Percentiles rank a stretch among this genome's conserved stretches.
Evolutionary conservation across 2,329 filamentous ascomycete species (phyloP).

Genomic region (Penicillium sp.): DNA sequence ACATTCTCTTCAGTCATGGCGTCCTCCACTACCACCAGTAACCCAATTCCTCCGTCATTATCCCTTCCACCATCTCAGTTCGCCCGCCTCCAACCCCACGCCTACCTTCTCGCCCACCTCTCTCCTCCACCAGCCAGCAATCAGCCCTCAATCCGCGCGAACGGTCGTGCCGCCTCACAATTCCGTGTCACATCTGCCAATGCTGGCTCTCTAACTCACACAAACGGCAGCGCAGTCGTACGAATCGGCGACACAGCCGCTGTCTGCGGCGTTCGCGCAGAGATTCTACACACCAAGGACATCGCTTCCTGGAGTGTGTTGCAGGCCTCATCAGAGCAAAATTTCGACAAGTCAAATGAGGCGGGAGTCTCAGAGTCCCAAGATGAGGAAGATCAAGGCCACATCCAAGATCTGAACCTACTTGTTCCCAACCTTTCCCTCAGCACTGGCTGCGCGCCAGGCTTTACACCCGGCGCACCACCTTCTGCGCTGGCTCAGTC

Average conservation of each 20-base stretch:
- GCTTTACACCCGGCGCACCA: constrained; percentile 79
- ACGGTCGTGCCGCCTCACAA: constrained; percentile 70
- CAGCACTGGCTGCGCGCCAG: constrained; percentile 83
- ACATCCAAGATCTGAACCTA: constrained; percentile 59
- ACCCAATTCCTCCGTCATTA: constrained; percentile 43
- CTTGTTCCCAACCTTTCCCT: constrained; percentile 93
- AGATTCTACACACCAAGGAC: constrained; percentile 73
- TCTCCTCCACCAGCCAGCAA: constrained; percentile 54
- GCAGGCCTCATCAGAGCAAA: constrained; percentile 36
- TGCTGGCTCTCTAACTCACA: constrained; percentile 79
- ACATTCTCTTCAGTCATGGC: constrained; percentile 21
- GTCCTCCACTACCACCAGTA: constrained; percentile 21
- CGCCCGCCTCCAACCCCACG: constrained; percentile 83
- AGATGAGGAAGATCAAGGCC: constrained; percentile 45
- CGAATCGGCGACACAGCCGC: constrained; percentile 86
- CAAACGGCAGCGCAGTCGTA: constrained; percentile 85
- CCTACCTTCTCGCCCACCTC: constrained; percentile 87
- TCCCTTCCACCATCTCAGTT: constrained; percentile 68
- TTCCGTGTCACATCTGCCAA: constrained; percentile 75
- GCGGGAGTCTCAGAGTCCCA: constrained; percentile 46
- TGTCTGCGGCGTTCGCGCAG: constrained; percentile 88
- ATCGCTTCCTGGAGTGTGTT: constrained; percentile 59
- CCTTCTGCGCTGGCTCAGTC: constrained; percentile 80
- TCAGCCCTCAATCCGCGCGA: constrained; percentile 68
- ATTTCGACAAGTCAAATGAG: constrained; percentile 29